Percentiles rank a stretch among this genome's conserved stretches.
phyloP scores from a whole-genome alignment of 371 early-diverging fungal species.

The Circinella minor region DNA sequence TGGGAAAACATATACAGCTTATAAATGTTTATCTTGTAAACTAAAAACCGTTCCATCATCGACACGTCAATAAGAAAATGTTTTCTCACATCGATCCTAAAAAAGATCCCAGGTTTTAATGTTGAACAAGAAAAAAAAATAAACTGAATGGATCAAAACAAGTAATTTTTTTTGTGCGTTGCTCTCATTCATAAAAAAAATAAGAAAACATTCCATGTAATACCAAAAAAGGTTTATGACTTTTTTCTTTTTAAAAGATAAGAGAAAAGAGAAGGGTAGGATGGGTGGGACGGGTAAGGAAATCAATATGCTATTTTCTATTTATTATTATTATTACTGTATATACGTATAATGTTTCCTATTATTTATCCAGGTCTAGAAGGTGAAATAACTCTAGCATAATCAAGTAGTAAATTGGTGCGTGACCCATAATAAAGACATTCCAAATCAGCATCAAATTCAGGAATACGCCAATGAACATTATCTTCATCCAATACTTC shows the following conservation, averaged over 20 bases:
- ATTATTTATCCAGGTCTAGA: constrained; percentile 50
- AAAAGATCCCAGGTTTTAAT: too few relatives aligned
- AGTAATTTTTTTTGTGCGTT: too few relatives aligned
- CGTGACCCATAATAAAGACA: constrained; percentile 68
- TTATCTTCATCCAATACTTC: constrained; percentile 47
- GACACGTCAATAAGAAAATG: background rate
- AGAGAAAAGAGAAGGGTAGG: too few relatives aligned
- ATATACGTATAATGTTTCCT: background rate
- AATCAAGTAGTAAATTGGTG: constrained; percentile 69
- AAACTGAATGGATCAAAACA: too few relatives aligned
- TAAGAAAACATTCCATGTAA: too few relatives aligned
- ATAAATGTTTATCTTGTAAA: too few relatives aligned
- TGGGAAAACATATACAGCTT: too few relatives aligned
- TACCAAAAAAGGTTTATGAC: too few relatives aligned
- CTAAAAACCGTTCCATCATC: background rate
- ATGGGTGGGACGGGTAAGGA: too few relatives aligned
- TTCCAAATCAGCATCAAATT: constrained; percentile 69
- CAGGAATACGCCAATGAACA: constrained; percentile 59
- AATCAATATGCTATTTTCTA: too few relatives aligned
- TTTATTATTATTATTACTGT: background rate
- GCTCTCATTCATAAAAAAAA: too few relatives aligned
- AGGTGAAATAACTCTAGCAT: constrained; percentile 71
- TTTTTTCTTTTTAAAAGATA: background rate
- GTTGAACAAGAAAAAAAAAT: too few relatives aligned
- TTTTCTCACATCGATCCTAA: background rate